Percentiles rank a stretch among this genome's conserved stretches.
Conservation (phyloP, 805 yeast species). For the Ogataea sp. region DNA sequence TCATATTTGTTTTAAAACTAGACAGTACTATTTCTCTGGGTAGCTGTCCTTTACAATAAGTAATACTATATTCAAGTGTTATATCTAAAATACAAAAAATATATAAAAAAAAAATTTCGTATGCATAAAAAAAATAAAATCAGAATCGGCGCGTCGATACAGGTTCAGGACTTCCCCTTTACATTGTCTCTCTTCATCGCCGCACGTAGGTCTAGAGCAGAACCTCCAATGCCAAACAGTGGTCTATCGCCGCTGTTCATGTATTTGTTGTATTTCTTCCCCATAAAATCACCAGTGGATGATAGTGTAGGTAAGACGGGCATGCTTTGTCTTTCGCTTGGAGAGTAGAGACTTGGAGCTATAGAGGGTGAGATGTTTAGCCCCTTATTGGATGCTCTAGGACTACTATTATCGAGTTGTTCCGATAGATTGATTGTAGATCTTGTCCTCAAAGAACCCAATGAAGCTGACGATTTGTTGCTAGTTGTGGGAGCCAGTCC, state of each 20-base stretch:
- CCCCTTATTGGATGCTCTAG: background rate
- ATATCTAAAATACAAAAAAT: background rate
- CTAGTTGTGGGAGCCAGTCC: slow-evolving; percentile 3
- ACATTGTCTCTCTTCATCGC: slow-evolving; percentile 2
- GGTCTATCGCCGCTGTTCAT: background rate
- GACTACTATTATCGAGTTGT: background rate
- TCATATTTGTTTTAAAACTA: slow-evolving; percentile 12
- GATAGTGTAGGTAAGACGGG: background rate
- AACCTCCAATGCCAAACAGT: slow-evolving; percentile 1
- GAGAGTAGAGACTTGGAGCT: slow-evolving; percentile 2
- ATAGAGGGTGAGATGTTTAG: background rate
- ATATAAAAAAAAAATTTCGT: slow-evolving; percentile 1
- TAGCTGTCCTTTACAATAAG: too few relatives aligned
- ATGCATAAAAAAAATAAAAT: background rate
- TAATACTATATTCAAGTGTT: background rate
- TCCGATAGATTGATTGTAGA: slow-evolving; percentile 15
- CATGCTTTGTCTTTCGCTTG: background rate
- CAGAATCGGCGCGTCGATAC: background rate
- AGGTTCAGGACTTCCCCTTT: background rate
- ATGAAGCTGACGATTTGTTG: background rate
- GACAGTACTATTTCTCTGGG: background rate
- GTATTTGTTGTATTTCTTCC: slow-evolving; percentile 16
- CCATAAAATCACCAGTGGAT: slow-evolving; percentile 10
- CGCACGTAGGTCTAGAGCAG: slow-evolving; percentile 13
- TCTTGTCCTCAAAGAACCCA: slow-evolving; percentile 15